These are phyloP conservation scores for Crassisporium funariophilum DNA, from an alignment of 768 basidiomycete species.

Conservation along the genomic window DNA sequence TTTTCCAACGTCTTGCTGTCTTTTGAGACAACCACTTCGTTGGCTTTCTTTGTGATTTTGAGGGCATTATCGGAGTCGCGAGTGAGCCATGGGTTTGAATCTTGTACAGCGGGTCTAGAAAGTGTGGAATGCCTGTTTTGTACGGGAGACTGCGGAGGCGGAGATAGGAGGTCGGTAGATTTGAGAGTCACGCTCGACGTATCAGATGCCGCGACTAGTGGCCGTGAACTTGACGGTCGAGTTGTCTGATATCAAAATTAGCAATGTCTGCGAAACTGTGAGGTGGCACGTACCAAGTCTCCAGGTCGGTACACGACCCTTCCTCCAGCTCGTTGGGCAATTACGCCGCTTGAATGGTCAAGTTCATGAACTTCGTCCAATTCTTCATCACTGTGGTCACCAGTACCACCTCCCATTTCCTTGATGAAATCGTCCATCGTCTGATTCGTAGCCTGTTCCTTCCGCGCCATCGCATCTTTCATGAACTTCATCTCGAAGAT, in stretches of 20 bases:
- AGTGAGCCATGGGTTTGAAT: constrained; percentile 82
- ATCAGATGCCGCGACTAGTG: constrained; percentile 45
- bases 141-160: constrained; percentile 36
- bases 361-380: constrained; percentile 24
- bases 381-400: constrained; percentile 31
- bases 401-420: constrained; percentile 55
- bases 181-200: constrained; percentile 71
- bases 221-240: constrained; percentile 15
- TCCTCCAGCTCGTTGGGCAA: constrained; percentile 65
- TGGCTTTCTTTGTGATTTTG: constrained; percentile 67
- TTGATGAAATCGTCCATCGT: constrained; percentile 72
- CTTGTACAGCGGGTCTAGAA: constrained; percentile 17
- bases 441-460: constrained; percentile 55
- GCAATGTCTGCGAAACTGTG: neutral
- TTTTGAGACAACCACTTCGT: constrained; percentile 72
- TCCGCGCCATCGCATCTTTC: constrained; percentile 84
- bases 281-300: constrained; percentile 14
- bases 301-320: constrained; percentile 66
- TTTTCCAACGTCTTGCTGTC: constrained; percentile 61
- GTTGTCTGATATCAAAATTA: constrained; percentile 17
- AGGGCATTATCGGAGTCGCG: constrained; percentile 30
- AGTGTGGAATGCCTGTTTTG: constrained; percentile 11
- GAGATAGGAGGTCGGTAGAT: constrained; percentile 53
- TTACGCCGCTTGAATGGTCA: constrained; percentile 36
- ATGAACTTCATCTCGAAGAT: constrained; percentile 98